Evolutionary conservation across 1,284 basidiomycete genomes (phyloP), one percentile per base, ranked within the genome.

Genomic region (Trichosporon ovoides): DNA sequence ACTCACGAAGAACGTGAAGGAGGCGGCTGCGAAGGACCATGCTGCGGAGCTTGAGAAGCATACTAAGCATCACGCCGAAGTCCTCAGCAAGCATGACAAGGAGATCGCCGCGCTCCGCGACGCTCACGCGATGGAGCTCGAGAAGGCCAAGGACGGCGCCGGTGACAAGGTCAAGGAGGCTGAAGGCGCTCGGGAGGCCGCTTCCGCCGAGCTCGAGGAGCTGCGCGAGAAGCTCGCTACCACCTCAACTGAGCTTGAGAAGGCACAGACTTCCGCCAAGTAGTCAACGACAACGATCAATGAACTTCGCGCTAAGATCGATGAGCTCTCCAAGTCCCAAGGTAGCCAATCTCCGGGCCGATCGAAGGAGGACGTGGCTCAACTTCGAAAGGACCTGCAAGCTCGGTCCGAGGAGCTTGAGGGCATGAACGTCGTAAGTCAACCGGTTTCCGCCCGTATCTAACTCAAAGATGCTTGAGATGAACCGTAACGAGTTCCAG

Each of bases 401-500:
- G 62, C 58, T 28, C 58, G 67, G 33, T 55, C 50, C 11, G 71
- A 73, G 50, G 72, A 74, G 61, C 61, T 72, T 35, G 66, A 66
- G 53, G 68, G 68, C 53, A 66, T 68, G 38, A 70, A 68, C 35
- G 46, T 63, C 37, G 71, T 73, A 33, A 64, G 70, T 65, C n/a
- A 3, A 1, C 16, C 6, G 38, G 16, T 18, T n/a, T 16, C 1
- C 9, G 22, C 33, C n/a, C 13, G n/a, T 4, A 36, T 19, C 52
- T 65, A 48, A 60, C 60, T 12, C 14, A 9, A 57, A 75, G 73
- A 65, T 70, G 54, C 61, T 72, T 20, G 71, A 69, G 55, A 73
- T 74, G 71, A 74, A 75, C 67, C 70, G 70, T 53, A 56, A 60
- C 12, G 66, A 70, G 54, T 75, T 74, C 46, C 58, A 69, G 40